Percentiles rank a stretch among this genome's conserved stretches.
phyloP scores from a whole-genome alignment of 768 basidiomycete species.

The Crepidotus variabilis region DNA sequence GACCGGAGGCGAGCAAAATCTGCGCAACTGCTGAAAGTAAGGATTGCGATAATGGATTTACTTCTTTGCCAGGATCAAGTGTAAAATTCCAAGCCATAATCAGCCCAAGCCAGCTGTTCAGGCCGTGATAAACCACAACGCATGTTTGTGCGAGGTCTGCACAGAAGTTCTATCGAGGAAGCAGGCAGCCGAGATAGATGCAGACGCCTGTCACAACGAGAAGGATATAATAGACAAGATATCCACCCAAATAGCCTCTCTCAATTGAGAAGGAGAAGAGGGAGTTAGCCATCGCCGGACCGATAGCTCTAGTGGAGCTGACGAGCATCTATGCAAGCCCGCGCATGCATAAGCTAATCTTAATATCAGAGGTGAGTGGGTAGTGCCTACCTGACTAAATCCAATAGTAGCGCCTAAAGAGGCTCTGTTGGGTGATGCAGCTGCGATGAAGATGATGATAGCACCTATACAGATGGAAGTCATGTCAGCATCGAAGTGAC shows the following conservation, averaged over 20 bases:
- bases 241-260: constrained; percentile 34
- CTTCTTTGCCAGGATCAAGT: too few relatives aligned
- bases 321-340: constrained; percentile 22
- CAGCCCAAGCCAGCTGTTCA: too few relatives aligned
- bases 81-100: too few relatives aligned
- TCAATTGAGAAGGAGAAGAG: constrained; percentile 55
- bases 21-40: too few relatives aligned
- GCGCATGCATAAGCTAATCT: constrained; percentile 3
- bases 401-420: constrained; percentile 73
- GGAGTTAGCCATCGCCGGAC: constrained; percentile 47
- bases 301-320: constrained; percentile 36
- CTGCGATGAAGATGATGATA: constrained; percentile 67
- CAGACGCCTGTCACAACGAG: neutral
- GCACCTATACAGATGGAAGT: constrained; percentile 42
- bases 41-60: too few relatives aligned
- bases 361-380: neutral
- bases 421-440: constrained; percentile 60
- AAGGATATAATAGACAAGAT: constrained; percentile 3
- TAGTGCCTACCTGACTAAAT: constrained; percentile 37
- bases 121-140: too few relatives aligned
- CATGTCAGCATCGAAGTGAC: neutral
- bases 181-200: neutral
- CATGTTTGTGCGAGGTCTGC: too few relatives aligned
- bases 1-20: too few relatives aligned
- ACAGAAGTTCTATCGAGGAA: neutral